Conservation (phyloP, 805 yeast species). For the Lipomyces sp. region DNA sequence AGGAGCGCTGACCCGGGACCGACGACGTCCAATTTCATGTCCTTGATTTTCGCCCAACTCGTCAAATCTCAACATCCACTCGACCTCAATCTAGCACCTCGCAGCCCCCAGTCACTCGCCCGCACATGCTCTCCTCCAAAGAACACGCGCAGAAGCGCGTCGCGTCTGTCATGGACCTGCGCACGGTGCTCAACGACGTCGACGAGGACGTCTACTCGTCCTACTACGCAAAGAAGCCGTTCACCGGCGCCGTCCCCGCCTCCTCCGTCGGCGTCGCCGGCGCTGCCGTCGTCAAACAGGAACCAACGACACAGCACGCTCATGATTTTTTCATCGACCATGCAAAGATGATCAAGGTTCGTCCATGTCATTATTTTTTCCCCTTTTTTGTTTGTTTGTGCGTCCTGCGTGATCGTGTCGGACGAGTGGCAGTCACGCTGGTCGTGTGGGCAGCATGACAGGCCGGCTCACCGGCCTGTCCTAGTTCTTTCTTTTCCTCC, state of each 20-base stretch:
- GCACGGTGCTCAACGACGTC: conserved; percentile 17
- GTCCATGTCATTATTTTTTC: neutral
- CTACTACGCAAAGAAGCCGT: neutral
- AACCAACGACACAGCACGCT: neutral
- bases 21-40: too few relatives aligned
- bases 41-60: too few relatives aligned
- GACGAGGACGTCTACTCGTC: conserved; percentile 12
- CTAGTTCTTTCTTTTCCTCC: too few relatives aligned
- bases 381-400: neutral
- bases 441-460: too few relatives aligned
- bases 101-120: too few relatives aligned
- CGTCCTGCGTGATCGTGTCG: neutral
- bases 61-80: too few relatives aligned
- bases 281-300: conserved; percentile 4
- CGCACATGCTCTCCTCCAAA: neutral
- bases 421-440: too few relatives aligned
- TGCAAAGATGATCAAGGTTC: conserved; percentile 14
- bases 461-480: too few relatives aligned
- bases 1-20: too few relatives aligned
- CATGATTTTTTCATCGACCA: conserved; percentile 9
- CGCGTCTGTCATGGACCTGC: conserved; percentile 22
- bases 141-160: conserved; percentile 12
- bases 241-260: neutral
- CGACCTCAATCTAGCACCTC: too few relatives aligned
- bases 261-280: too few relatives aligned